Evolutionary conservation across 1,284 basidiomycete genomes (phyloP).

Genomic region (Entoloma clypeatum): DNA sequence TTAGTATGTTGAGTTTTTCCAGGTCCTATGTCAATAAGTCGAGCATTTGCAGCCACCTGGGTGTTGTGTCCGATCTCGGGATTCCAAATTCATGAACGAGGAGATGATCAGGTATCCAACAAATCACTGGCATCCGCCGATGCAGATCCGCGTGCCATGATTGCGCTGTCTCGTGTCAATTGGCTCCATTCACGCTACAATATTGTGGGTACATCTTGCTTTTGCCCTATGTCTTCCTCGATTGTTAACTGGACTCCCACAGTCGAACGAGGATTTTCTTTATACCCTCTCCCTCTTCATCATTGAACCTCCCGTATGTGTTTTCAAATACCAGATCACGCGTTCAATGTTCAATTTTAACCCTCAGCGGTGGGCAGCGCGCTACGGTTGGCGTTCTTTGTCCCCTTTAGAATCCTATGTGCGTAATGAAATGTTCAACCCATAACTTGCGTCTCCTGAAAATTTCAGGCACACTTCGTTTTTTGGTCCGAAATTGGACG

Average conservation of each 20-base stretch:
- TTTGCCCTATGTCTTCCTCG: not conserved
- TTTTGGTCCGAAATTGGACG: constrained; percentile 41
- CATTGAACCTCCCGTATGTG: constrained; percentile 27
- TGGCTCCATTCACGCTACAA: constrained; percentile 44
- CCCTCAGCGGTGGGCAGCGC: constrained; percentile 19
- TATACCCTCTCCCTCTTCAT: constrained; percentile 30
- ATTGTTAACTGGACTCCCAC: not conserved
- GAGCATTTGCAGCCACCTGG: constrained; percentile 30
- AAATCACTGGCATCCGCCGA: constrained; percentile 14
- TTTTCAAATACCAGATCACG: not conserved
- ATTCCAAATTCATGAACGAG: too few species aligned
- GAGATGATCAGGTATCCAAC: constrained; percentile 12
- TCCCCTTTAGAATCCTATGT: constrained; percentile 33
- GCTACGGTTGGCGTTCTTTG: constrained; percentile 23
- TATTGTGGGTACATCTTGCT: constrained; percentile 28
- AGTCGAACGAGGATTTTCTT: constrained; percentile 32
- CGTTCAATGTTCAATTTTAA: not conserved
- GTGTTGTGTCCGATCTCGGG: constrained; percentile 37
- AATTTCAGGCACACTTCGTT: constrained; percentile 34
- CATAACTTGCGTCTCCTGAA: not conserved
- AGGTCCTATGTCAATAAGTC: not conserved
- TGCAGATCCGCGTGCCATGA: constrained; percentile 39
- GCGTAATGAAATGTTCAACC: not conserved
- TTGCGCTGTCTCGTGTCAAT: constrained; percentile 44
- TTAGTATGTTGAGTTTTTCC: constrained; percentile 24